phyloP scores from a whole-genome alignment of 306 rosid genomes.

The Cucurbita maxima region DNA sequence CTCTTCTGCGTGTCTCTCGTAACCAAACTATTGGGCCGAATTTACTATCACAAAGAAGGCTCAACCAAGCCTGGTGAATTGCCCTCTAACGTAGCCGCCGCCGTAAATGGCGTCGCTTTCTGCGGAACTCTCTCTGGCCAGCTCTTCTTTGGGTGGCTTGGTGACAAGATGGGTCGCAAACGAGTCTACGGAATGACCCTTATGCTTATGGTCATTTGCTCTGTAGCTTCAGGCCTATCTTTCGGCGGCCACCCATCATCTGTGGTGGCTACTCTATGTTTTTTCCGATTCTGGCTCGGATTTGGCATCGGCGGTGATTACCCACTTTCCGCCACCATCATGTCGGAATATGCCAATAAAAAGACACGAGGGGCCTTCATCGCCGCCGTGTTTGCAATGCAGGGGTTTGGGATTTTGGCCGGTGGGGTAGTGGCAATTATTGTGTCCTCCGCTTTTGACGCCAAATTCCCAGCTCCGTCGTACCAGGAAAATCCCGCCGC shows the following conservation, averaged over 20 bases:
- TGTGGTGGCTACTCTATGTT: conserved; percentile 59
- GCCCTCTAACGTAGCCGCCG: conserved; percentile 57
- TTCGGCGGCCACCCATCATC: conserved; percentile 36
- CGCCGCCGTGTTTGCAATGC: conserved; percentile 96
- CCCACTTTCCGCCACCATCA: conserved; percentile 91
- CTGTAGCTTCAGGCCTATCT: conserved; percentile 68
- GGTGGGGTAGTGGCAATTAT: conserved; percentile 67
- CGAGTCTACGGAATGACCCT: conserved; percentile 80
- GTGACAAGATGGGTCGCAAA: conserved; percentile 79
- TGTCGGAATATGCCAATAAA: conserved; percentile 87
- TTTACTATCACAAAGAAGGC: conserved; percentile 37
- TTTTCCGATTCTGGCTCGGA: conserved; percentile 86
- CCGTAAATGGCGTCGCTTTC: conserved; percentile 77
- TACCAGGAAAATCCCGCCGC: conserved; percentile 22
- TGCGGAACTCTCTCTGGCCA: conserved; percentile 79
- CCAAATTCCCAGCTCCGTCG: conserved; percentile 32
- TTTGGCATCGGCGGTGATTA: conserved; percentile 90
- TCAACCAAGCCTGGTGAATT: conserved; percentile 37
- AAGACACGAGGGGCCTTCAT: conserved; percentile 73
- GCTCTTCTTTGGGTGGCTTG: conserved; percentile 92
- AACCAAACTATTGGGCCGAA: conserved; percentile 63
- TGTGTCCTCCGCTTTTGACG: conserved; percentile 38
- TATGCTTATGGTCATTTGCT: conserved; percentile 67
- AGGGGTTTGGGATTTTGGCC: conserved; percentile 72
- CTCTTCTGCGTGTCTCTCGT: conserved; percentile 86